Base-by-base conservation (phyloP, 805 yeast genomes). In the Ogataea dorogensis region DNA sequence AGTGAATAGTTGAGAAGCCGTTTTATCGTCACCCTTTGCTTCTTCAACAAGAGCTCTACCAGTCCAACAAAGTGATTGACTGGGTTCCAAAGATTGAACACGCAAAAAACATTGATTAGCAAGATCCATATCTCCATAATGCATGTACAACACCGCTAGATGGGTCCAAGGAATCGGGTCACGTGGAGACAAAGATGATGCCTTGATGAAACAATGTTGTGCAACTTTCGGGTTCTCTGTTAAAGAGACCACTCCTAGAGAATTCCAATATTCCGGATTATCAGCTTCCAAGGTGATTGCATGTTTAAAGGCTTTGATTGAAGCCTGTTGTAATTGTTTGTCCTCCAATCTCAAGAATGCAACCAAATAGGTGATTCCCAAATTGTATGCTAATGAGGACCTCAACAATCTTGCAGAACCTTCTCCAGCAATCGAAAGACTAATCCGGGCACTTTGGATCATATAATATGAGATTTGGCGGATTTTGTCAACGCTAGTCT, bases 181-280 rank as follows among this genome's bases (percentile, higher is more conserved):
- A 35, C 76, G 75, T 5, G 84, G 75, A 31, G 85, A 81, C 24
- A 88, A 60, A 0, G 85, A 70, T 2, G 80, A 63, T 0, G 97
- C 89, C 44, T 86, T 82, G 49, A 93, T 84, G 50, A 85, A 86
- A 57, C 96, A 87, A 62, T 93, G 99, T 60, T 93, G 99, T 0
- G 97, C 69, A 5, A 86, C 83, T 31, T 74, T 71, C 0, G 91
- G 80, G 46, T 78, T 83, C 4, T 68, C 59, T 3, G 76, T 63
- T 36, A 80, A 70, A 6, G 86, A 75, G 0, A 88, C 83, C 38
- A 82, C 72, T 10, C 98, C 98, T 18, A 91, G 66, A 0, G 85
- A 81, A 35, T 76, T 68, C 99, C 99, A 93, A 40, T 78, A 78
- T 13, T 73, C 78, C 1, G 82, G 67, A 44, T 82, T 84, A 39